Conservation (phyloP, 1,139 yeast genomes). For the Yamadazyma friedrichii region DNA sequence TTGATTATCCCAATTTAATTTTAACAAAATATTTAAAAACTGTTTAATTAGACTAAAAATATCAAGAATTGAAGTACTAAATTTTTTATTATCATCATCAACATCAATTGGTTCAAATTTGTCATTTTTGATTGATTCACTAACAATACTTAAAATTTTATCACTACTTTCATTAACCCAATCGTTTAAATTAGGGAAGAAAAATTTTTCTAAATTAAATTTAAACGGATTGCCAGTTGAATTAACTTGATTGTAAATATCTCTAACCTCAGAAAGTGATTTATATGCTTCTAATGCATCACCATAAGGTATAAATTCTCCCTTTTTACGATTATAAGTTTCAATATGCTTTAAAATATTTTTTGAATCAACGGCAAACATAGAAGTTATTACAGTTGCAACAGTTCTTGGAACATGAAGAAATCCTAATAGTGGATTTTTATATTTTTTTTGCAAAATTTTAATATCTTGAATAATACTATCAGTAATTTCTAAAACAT, state of each 20-base stretch:
- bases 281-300: conserved; percentile 65
- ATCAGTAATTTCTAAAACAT: conserved; percentile 61
- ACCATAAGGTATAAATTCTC: conserved; percentile 47
- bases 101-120: conserved; percentile 53
- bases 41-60: conserved; percentile 64
- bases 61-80: conserved; percentile 61
- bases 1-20: conserved; percentile 61
- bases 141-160: conserved; percentile 49
- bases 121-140: conserved; percentile 56
- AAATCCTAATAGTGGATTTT: conserved; percentile 58
- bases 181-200: conserved; percentile 55
- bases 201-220: conserved; percentile 58
- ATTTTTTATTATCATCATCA: conserved; percentile 35
- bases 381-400: conserved; percentile 55
- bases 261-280: conserved; percentile 54
- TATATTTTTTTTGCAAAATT: conserved; percentile 58
- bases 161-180: conserved; percentile 58
- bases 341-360: conserved; percentile 60
- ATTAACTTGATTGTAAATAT: conserved; percentile 51
- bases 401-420: conserved; percentile 55
- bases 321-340: conserved; percentile 36
- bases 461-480: conserved; percentile 51
- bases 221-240: conserved; percentile 38
- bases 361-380: conserved; percentile 64
- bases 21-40: conserved; percentile 52